Evolutionary conservation across 2,329 filamentous ascomycete genomes (phyloP).

Genomic region (Fusarium sp.): DNA sequence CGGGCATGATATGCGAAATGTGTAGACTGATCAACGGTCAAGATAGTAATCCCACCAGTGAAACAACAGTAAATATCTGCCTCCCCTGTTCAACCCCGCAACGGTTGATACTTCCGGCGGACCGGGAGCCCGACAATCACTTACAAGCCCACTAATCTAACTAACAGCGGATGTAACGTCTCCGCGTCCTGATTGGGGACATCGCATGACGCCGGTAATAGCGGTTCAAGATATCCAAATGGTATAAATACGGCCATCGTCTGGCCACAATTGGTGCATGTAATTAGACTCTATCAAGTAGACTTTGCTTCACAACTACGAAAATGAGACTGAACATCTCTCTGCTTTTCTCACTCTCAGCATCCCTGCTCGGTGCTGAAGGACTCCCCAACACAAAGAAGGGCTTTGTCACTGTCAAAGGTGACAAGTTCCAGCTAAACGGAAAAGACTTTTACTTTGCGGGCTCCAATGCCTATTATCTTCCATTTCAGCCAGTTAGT

Average conservation of each 20-base stretch:
- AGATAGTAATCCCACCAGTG: background rate
- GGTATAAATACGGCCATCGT: background rate
- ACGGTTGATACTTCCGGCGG: constrained; percentile 1
- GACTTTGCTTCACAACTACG: background rate
- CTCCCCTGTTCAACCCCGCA: constrained; percentile 4
- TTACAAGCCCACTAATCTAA: background rate
- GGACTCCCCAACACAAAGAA: constrained; percentile 17
- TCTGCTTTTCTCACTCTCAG: constrained; percentile 2
- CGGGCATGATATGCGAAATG: background rate
- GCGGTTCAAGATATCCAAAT: background rate
- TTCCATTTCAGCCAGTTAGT: constrained; percentile 47
- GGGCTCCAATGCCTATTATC: constrained; percentile 69
- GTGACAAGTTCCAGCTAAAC: constrained; percentile 56
- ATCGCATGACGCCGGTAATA: background rate
- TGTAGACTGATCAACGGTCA: background rate
- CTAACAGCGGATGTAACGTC: constrained; percentile 6
- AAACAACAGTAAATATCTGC: background rate
- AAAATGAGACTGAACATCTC: constrained; percentile 12
- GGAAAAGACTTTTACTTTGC: constrained; percentile 62
- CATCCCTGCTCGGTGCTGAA: constrained; percentile 5
- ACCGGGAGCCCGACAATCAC: background rate
- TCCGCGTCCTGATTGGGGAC: background rate
- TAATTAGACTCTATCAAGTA: background rate
- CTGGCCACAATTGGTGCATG: background rate
- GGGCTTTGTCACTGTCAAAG: constrained; percentile 48